A percentile compares a stretch with the other conserved stretches of the same genome.
phyloP scores from a whole-genome alignment of 257 asterid species.

The Ilex aquifolium region DNA sequence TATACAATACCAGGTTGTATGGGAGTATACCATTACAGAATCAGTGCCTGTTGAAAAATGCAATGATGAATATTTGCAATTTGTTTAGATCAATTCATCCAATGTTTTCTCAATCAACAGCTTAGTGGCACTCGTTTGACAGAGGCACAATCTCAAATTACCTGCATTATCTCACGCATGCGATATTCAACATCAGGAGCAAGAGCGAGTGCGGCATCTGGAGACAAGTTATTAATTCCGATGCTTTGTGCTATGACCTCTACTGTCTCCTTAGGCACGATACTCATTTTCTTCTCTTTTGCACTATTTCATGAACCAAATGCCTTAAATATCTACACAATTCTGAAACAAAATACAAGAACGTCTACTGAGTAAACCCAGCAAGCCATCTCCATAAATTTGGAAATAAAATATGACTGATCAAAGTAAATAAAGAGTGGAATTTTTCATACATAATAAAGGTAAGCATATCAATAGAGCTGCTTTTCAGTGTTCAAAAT shows the following conservation, averaged over 20 bases:
- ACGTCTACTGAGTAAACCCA: too few species aligned
- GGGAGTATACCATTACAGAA: too few species aligned
- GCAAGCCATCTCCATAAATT: too few species aligned
- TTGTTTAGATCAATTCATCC: too few species aligned
- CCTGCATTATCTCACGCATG: constrained; percentile 3
- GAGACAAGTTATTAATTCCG: neutral
- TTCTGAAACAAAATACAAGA: neutral
- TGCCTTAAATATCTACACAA: neutral
- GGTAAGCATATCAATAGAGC: neutral
- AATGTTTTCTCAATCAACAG: too few species aligned
- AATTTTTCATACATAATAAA: neutral
- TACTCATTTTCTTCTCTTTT: neutral
- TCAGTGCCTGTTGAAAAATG: too few species aligned
- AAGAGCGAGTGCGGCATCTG: constrained; percentile 1
- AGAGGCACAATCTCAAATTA: neutral
- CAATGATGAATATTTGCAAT: too few species aligned
- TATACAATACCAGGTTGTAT: too few species aligned
- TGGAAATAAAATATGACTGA: too few species aligned
- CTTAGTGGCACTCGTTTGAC: neutral
- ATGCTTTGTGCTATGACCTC: constrained; percentile 2
- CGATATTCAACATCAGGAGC: constrained; percentile 3
- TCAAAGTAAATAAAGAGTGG: neutral
- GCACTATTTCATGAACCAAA: neutral
- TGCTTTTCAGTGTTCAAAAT: neutral
- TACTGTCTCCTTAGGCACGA: constrained; percentile 1